Base-by-base conservation (phyloP, 768 basidiomycete genomes). In the Leccinum olivaceopallidum region DNA sequence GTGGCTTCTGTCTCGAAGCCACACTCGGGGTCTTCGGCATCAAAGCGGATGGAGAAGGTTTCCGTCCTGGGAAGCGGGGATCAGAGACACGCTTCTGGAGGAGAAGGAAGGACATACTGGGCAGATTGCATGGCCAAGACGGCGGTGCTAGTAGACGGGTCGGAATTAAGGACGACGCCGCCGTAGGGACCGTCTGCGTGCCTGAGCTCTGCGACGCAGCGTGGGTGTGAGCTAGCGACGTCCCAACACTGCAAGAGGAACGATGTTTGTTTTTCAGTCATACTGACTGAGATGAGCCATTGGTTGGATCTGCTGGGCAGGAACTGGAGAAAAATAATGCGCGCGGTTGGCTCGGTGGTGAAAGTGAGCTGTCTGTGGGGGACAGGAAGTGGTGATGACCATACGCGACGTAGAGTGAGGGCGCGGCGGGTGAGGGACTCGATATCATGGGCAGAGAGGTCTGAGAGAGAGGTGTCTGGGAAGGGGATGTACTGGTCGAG, bases 161-260 rank as follows among this genome's bases (percentile, higher is more conserved):
- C 76, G 4, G 77, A 74, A 59, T 86, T 87, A 44, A 85, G 71
- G 6, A 76, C 75, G 62, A 83, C 69, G 10, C 80, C 79, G n/a
- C 76, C 71, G 47, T 81, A 77, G 12, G 72, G 74, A 5, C 65
- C 69, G 32, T 78, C 71, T 34, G 57, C 65, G 63, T 66, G 72
- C 2, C 16, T 58, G 54, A 77, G 76, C 6, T 72, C 66, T 1
- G 85, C 85, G 36, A 85, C 66, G 61, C 80, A 83, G 8, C 54
- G 62, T 0, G 81, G 78, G 0, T 69, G 60, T 3, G 65, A 56
- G 12, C 58, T 10, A 0, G 67, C 53, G 9, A 86, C 50, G 62
- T 88, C 83, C 87, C 87, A 88, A 64, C 85, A 85, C 42, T 84
- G 83, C 28, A 88, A 58, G 24, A 71, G 71, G 30, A 77, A 79